These are phyloP conservation scores for Cladorrhinum samala DNA, from an alignment of 495 filamentous ascomycete species.

Conservation along the genomic window DNA sequence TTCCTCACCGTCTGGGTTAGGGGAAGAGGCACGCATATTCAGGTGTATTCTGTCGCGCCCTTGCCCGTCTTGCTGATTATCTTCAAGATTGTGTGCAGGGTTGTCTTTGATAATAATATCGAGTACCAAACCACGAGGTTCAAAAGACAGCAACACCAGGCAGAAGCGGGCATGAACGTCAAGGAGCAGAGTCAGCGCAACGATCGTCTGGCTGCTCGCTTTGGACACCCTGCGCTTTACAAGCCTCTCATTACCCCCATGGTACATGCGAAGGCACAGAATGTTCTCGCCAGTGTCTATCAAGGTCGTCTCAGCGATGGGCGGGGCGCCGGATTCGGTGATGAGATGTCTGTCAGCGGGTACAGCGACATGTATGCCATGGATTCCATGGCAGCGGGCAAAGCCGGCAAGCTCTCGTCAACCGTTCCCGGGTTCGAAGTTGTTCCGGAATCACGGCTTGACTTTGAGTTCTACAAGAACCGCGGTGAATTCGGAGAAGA, in stretches of 20 bases:
- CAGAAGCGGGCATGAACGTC: slow-evolving; percentile 32
- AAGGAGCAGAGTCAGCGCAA: slow-evolving; percentile 43
- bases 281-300: slow-evolving; percentile 73
- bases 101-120: slow-evolving; percentile 67
- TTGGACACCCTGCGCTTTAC: slow-evolving; percentile 88
- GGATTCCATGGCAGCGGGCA: slow-evolving; percentile 70
- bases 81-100: slow-evolving; percentile 83
- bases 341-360: slow-evolving; percentile 52
- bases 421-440: slow-evolving; percentile 68
- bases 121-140: slow-evolving; percentile 66
- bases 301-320: slow-evolving; percentile 64
- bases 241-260: slow-evolving; percentile 87
- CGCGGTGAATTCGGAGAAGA: slow-evolving; percentile 83
- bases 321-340: slow-evolving; percentile 42
- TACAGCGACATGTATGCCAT: slow-evolving; percentile 68
- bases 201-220: slow-evolving; percentile 72
- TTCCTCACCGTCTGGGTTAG: slow-evolving; percentile 64
- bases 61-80: slow-evolving; percentile 71
- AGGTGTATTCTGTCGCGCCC: slow-evolving; percentile 62
- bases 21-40: slow-evolving; percentile 46
- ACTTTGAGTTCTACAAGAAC: slow-evolving; percentile 89
- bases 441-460: slow-evolving; percentile 81
- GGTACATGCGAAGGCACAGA: slow-evolving; percentile 86
- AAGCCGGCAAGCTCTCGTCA: slow-evolving; percentile 60
- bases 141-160: slow-evolving; percentile 52